phyloP scores from a whole-genome alignment of 73 alveolate genomes.

The Tetrahymena borealis region DNA sequence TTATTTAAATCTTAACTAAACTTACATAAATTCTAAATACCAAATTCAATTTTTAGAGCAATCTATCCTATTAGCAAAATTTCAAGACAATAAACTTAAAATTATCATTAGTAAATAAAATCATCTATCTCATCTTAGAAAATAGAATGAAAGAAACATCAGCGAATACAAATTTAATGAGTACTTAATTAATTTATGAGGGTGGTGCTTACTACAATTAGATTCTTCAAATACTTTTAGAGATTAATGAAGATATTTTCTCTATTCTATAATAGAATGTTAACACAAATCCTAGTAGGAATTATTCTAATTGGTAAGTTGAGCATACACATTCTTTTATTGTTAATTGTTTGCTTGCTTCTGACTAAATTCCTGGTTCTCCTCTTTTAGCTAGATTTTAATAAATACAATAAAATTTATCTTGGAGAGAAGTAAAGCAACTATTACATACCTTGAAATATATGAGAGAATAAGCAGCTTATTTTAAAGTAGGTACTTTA shows the following conservation, averaged over 20 bases:
- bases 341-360: neutral
- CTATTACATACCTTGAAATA: neutral
- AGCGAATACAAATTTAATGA: neutral
- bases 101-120: neutral
- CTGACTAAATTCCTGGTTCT: neutral
- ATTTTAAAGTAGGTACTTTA: neutral
- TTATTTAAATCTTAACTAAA: neutral
- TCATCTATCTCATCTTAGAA: neutral
- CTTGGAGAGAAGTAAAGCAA: neutral
- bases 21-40: neutral
- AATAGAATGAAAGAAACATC: neutral
- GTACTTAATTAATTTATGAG: neutral
- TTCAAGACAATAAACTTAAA: neutral
- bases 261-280: neutral
- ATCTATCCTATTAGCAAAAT: neutral
- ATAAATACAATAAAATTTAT: neutral
- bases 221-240: neutral
- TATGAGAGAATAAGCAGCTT: neutral
- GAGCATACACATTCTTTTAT: neutral
- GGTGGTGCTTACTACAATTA: neutral
- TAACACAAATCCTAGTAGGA: neutral
- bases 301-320: neutral
- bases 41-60: neutral
- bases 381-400: neutral
- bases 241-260: neutral